Evolutionary conservation across 768 basidiomycete species (phyloP).

Genomic region (Mycena galopus): DNA sequence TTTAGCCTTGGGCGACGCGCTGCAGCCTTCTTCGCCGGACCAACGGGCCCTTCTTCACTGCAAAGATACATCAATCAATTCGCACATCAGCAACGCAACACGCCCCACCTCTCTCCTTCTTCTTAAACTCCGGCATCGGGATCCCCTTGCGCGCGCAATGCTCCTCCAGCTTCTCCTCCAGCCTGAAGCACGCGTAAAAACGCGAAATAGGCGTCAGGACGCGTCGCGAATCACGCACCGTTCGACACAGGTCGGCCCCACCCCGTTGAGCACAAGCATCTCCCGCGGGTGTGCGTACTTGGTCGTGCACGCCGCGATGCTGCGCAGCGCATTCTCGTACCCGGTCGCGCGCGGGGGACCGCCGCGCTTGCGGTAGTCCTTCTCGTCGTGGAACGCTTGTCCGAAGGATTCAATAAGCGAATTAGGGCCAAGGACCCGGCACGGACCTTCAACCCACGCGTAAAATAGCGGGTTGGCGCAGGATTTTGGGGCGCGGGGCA

Average conservation of each 20-base stretch:
- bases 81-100: not conserved
- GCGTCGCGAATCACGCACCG: slow-evolving; percentile 8
- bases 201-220: slow-evolving; percentile 5
- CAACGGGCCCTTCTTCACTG: slow-evolving; percentile 14
- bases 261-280: slow-evolving; percentile 13
- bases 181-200: slow-evolving; percentile 16
- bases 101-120: slow-evolving; percentile 21
- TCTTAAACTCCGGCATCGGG: slow-evolving; percentile 22
- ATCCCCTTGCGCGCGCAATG: slow-evolving; percentile 17
- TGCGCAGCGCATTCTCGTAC: slow-evolving; percentile 22
- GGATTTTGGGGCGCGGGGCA: slow-evolving; percentile 27
- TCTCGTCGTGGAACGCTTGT: slow-evolving; percentile 18
- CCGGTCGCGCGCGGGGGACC: slow-evolving; percentile 22
- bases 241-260: slow-evolving; percentile 26
- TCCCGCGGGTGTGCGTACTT: slow-evolving; percentile 26
- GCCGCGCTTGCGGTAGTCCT: slow-evolving; percentile 24
- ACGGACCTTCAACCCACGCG: slow-evolving; percentile 10
- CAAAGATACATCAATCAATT: not conserved
- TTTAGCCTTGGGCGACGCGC: not conserved
- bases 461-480: slow-evolving; percentile 27
- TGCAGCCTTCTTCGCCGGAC: slow-evolving; percentile 2
- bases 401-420: not conserved
- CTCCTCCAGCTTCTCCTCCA: slow-evolving; percentile 22
- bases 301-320: slow-evolving; percentile 22
- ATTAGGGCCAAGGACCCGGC: not conserved